Base-by-base conservation (phyloP, 257 asterid genomes). In the Leonotis leonurus region DNA sequence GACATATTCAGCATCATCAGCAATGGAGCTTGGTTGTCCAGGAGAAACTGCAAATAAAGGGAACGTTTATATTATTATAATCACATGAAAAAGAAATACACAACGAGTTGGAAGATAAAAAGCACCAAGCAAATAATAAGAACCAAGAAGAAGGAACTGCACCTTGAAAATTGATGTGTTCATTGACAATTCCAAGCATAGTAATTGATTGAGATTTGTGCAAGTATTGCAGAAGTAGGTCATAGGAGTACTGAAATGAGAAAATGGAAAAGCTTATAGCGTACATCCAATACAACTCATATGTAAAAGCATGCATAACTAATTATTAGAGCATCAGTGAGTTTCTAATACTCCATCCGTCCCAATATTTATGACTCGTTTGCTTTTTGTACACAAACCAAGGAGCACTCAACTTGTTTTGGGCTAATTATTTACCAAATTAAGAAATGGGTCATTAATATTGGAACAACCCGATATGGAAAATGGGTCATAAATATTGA, bases 131-230 rank as follows among this genome's bases (percentile, higher is more conserved):
- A 26, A 7, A 25, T n/a, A n/a, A n/a, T n/a, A 22, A 26, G 13
- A 51, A 43, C 41, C 11, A 37, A 45, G 35, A 40, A 24, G 56
- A 44, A 41, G 52, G 62, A 72, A 56, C 18, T 53, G 64, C 53
- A 90, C 98, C 98, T 78, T 81, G 84, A 75, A 93, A 89, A 78
- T 93, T 86, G 70, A 93, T 93, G 79, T 83, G 99, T 83, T 93
- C 96, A 54, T 93, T 93, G 82, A 93, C 73, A 49, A 93, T 72
- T 69, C 99, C 97, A 71, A 93, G 96, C 94, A 93, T 89, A 40
- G 83, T 81, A 61, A 82, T 83, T 32, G 95, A 89, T 59, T 85
- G 94, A 24, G 82, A 78, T 81, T 93, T 93, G 83, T 93, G 97
- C 24, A 93, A 71, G 75, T 83, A 89, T 82, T 93, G 97, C 69